Evolutionary conservation across 768 basidiomycete genomes (phyloP).

Genomic region (Sporobolomyces phaffii): DNA sequence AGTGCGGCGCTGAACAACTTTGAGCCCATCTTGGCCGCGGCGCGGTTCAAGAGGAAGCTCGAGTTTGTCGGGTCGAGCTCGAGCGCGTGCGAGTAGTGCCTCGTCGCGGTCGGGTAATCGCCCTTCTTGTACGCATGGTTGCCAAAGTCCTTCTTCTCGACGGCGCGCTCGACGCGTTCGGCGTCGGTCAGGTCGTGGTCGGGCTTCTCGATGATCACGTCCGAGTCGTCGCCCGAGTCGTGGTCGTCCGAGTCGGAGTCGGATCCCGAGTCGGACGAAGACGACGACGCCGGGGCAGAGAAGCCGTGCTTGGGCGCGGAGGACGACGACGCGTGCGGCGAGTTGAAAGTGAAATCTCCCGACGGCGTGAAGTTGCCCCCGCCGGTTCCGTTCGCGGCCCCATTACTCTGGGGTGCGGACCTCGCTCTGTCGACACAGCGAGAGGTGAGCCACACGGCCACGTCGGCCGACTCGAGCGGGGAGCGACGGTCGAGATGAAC

Average conservation of each 20-base stretch:
- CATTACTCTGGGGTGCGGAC: too few relatives aligned
- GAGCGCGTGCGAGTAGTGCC: conserved; percentile 64
- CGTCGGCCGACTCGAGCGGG: too few relatives aligned
- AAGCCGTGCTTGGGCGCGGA: conserved; percentile 9
- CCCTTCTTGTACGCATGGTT: conserved; percentile 50
- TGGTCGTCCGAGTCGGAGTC: conserved; percentile 11
- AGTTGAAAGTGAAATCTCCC: conserved; percentile 20
- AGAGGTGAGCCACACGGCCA: too few relatives aligned
- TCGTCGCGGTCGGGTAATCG: conserved; percentile 36
- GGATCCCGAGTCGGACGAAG: conserved; percentile 16
- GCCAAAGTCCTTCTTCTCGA: conserved; percentile 66
- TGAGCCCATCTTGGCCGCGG: conserved; percentile 74
- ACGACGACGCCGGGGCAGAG: conserved; percentile 2
- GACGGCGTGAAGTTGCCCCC: conserved; percentile 22
- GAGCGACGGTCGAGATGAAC: too few relatives aligned
- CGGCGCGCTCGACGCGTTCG: conserved; percentile 43
- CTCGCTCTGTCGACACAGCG: too few relatives aligned
- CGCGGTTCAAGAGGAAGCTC: conserved; percentile 75
- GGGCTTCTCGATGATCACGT: conserved; percentile 13
- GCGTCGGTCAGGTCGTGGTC: conserved; percentile 21
- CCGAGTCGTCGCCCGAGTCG: conserved; percentile 1
- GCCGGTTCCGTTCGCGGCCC: too few relatives aligned
- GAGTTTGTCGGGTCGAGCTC: conserved; percentile 63
- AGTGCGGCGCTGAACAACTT: conserved; percentile 71
- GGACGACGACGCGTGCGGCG: conserved; percentile 2